Evolutionary conservation across 2,329 filamentous ascomycete genomes (phyloP), one percentile per base, ranked within the genome.

Genomic region (Neofusicoccum umdonicola): DNA sequence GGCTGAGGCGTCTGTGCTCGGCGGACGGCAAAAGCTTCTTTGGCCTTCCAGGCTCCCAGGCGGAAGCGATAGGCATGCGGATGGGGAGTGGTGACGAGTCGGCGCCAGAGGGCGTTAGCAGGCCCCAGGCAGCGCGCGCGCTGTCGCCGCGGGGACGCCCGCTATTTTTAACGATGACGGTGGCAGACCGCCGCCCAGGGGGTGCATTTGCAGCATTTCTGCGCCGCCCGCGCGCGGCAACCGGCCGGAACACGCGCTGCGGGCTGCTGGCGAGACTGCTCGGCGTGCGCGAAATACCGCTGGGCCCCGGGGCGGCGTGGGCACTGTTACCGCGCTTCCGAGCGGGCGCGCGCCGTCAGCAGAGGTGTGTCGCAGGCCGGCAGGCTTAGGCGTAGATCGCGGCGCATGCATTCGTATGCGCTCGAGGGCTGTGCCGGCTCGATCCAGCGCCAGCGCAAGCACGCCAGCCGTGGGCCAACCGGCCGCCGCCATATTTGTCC

Each of bases 401-500:
- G 52, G 37, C 37, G 52, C 52, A 56, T 56, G 52, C 52, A 42
- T 42, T 56, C 52, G 52, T 56, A 42, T 31, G 35, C 27, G 27
- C 19, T 42, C 52, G 35, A 56, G 52, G 52, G 41, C 51, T 41
- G 51, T 57, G 52, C 52, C 52, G 52, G 52, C 52, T 41, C 52
- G 52, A 56, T 56, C 56, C 56, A 60, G 56, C 35, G 51, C 37
- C 37, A 57, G 27, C 27, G 56, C 56, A 45, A 39, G 56, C 56
- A 39, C 37, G 37, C 37, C 41, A 60, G 56, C 56, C 56, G 56
- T 45, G 37, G 41, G 22, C 54, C 41, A 58, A 45, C 54, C 54
- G 54, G 42, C 42, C 22, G 56, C 56, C 56, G 56, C 56, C 56
- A 47, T 60, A 60, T 60, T 47, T 60, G 56, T 60, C 41, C 56